phyloP scores from a whole-genome alignment of 1,139 yeast genomes.

The Candida sp. region DNA sequence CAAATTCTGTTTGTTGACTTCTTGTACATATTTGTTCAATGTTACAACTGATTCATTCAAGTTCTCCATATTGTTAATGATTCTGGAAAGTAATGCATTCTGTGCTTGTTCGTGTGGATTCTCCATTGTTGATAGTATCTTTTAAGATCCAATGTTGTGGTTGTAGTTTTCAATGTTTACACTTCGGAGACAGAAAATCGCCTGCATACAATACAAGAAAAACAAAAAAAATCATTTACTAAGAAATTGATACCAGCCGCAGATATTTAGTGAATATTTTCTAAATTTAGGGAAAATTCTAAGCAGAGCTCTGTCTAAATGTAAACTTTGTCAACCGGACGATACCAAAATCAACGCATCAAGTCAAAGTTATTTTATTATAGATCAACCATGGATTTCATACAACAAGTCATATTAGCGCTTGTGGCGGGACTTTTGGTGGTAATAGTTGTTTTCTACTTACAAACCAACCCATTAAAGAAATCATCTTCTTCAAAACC shows the following conservation, averaged over 20 bases:
- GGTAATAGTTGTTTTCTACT: conserved; percentile 18
- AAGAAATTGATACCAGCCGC: background rate
- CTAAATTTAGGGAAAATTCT: too few species aligned
- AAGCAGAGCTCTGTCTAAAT: too few species aligned
- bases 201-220: too few species aligned
- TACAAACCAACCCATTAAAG: conserved; percentile 4
- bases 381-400: conserved; percentile 18
- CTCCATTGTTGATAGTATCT: conserved; percentile 48
- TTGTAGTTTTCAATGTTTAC: background rate
- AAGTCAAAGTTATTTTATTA: too few species aligned
- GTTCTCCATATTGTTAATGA: conserved; percentile 71
- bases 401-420: conserved; percentile 20
- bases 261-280: background rate
- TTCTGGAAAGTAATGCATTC: conserved; percentile 71
- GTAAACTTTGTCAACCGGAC: too few species aligned
- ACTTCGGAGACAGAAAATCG: background rate
- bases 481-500: conserved; percentile 29
- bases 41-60: conserved; percentile 69
- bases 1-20: conserved; percentile 63
- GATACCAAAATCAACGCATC: too few species aligned
- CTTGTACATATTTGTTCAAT: conserved; percentile 58
- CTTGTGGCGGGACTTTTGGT: conserved; percentile 20
- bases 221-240: too few species aligned
- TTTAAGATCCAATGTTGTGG: too few species aligned
- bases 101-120: conserved; percentile 91